These are phyloP conservation scores for Ambrosia trifida DNA, from an alignment of 129 eudicot species.

Conservation along the genomic window DNA sequence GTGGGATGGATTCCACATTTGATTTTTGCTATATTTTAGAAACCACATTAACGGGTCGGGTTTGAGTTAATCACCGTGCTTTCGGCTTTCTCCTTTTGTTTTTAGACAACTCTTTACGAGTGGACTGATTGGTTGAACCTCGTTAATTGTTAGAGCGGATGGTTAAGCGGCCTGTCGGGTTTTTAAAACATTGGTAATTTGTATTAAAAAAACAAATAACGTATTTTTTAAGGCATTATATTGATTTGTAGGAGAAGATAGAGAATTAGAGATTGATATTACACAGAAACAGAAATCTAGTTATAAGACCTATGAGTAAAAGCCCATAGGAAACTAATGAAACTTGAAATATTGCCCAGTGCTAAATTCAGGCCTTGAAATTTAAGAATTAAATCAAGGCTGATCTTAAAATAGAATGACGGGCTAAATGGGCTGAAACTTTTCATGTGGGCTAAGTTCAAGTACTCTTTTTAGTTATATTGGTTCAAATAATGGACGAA, in stretches of 20 bases:
- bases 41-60: too few relatives aligned
- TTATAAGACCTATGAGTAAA: background rate
- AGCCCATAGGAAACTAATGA: background rate
- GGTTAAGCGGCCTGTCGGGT: too few relatives aligned
- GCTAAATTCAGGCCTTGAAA: background rate
- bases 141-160: too few relatives aligned
- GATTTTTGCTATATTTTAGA: too few relatives aligned
- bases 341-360: background rate
- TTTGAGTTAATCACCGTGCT: background rate
- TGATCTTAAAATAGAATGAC: background rate
- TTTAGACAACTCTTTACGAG: background rate
- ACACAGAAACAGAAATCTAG: background rate
- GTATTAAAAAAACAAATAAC: background rate
- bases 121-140: background rate
- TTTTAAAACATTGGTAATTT: background rate
- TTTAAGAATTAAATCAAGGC: background rate
- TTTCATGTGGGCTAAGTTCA: background rate
- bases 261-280: background rate
- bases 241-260: background rate
- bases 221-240: background rate
- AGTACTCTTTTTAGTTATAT: too few relatives aligned
- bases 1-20: background rate
- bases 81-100: background rate
- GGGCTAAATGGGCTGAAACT: slow-evolving; percentile 3
- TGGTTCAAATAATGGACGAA: too few relatives aligned